phyloP scores from a whole-genome alignment of 2,329 filamentous ascomycete genomes.

The Hypoxylon sp. region DNA sequence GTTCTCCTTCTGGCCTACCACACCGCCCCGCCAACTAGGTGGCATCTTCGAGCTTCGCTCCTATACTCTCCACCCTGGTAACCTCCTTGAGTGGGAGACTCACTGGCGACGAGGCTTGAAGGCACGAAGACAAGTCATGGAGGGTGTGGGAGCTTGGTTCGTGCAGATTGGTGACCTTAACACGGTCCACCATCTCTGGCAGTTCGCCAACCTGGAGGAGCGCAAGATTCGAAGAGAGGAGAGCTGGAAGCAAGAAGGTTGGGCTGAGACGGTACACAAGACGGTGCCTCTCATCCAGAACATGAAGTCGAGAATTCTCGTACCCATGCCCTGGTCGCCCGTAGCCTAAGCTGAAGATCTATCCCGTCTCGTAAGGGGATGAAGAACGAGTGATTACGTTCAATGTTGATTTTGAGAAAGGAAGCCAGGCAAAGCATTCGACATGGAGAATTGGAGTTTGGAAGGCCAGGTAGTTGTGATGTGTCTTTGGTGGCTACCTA shows the following conservation, averaged over 20 bases:
- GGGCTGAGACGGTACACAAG: constrained; percentile 98
- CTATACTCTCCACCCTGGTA: constrained; percentile 94
- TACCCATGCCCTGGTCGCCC: constrained; percentile 96
- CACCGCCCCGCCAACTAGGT: constrained; percentile 85
- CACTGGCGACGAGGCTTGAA: constrained; percentile 95
- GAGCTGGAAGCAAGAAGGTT: constrained; percentile 94
- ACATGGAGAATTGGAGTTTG: constrained; percentile 31
- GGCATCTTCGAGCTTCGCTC: constrained; percentile 96
- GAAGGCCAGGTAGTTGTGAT: constrained; percentile 21
- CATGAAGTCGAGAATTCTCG: constrained; percentile 93
- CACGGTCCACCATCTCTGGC: constrained; percentile 97
- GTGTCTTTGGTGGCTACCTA: constrained; percentile 5
- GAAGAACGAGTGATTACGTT: no score
- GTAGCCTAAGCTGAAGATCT: constrained; percentile 82
- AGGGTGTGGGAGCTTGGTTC: constrained; percentile 98
- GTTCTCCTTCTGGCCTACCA: constrained; percentile 99
- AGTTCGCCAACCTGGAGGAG: constrained; percentile 96
- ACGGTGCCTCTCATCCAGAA: constrained; percentile 95
- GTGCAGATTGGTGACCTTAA: constrained; percentile 98
- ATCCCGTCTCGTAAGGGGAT: no score
- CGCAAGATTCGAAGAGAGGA: constrained; percentile 88
- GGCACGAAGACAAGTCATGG: constrained; percentile 95
- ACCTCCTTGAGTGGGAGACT: constrained; percentile 97
- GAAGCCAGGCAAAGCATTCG: constrained; percentile 20
- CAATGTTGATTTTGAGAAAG: constrained; percentile 9